Evolutionary conservation across 345 rosid species (phyloP).

Genomic region (Eucalyptus shirleyi): DNA sequence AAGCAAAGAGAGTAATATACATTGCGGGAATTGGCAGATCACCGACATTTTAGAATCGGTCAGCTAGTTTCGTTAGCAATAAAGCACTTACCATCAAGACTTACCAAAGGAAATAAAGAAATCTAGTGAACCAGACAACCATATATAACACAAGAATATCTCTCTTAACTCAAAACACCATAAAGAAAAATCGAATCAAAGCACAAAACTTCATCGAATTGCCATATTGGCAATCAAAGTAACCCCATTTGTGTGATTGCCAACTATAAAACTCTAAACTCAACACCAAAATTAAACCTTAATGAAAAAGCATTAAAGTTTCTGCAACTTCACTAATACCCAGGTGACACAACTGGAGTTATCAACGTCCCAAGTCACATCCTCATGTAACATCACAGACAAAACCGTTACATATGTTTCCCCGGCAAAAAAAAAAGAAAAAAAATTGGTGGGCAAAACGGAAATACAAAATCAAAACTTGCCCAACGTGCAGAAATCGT

Average conservation of each 20-base stretch:
- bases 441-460: neutral
- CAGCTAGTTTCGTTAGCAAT: neutral
- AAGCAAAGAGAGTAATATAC: neutral
- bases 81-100: neutral
- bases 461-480: neutral
- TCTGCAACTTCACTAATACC: neutral
- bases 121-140: neutral
- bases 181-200: neutral
- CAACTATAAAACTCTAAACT: neutral
- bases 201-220: neutral
- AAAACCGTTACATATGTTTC: neutral
- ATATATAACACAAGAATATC: neutral
- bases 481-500: neutral
- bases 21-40: neutral
- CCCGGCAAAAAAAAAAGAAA: neutral
- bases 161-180: neutral
- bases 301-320: neutral
- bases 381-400: neutral
- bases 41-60: neutral
- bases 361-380: neutral
- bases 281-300: neutral
- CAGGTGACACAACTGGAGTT: neutral
- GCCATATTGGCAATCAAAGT: neutral
- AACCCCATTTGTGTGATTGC: neutral
- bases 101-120: neutral